phyloP scores from a whole-genome alignment of 495 filamentous ascomycete species.

The Aspergillus conjunctus region DNA sequence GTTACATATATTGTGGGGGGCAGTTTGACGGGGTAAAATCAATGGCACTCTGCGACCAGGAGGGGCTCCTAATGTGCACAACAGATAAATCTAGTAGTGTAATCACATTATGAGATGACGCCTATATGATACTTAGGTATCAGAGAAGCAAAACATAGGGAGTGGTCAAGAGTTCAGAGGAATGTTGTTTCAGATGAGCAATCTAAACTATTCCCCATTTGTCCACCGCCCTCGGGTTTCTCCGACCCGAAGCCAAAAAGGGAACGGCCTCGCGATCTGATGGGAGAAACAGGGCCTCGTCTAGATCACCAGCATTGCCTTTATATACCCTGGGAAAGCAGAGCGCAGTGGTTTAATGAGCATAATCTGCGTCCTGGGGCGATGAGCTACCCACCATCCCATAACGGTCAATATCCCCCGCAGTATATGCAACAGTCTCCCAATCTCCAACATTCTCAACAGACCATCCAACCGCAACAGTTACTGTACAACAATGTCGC shows the following conservation, averaged over 20 bases:
- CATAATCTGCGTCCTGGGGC: constrained; percentile 39
- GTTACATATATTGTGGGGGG: too few species aligned
- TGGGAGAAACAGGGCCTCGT: constrained; percentile 2
- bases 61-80: too few species aligned
- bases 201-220: constrained; percentile 4
- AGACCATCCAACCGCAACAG: constrained; percentile 37
- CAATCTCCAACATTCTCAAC: constrained; percentile 29
- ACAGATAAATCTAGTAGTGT: too few species aligned
- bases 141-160: too few species aligned
- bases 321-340: constrained; percentile 19
- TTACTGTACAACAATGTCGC: constrained; percentile 46
- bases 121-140: too few species aligned
- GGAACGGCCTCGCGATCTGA: constrained; percentile 23
- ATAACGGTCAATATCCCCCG: constrained; percentile 47
- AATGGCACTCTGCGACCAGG: too few species aligned
- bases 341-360: constrained; percentile 24
- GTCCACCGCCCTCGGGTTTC: constrained; percentile 34
- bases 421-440: constrained; percentile 42
- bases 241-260: constrained; percentile 42
- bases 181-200: neutral
- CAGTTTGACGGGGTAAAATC: too few species aligned
- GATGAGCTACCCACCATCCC: constrained; percentile 54
- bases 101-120: too few species aligned
- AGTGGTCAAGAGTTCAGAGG: too few species aligned
- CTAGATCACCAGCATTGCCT: constrained; percentile 9